Base-by-base conservation (phyloP, 2,329 filamentous ascomycete genomes). In the Dactylellina sp. region DNA sequence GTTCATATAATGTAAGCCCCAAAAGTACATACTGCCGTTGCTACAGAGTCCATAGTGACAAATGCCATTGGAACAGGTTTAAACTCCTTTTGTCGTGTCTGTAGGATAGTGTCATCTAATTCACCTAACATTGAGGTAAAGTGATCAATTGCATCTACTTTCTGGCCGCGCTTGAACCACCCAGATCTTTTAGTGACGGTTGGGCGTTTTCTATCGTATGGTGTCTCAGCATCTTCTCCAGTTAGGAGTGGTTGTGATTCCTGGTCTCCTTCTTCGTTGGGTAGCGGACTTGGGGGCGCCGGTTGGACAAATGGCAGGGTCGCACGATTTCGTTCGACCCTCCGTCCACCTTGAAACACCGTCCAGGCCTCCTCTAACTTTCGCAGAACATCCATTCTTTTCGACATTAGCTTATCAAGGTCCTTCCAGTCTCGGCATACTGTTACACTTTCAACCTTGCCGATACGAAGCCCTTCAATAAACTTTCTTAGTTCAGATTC, bases 11-110 rank as follows among this genome's bases (percentile, higher is more conserved):
- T n/a, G n/a, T n/a, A 49, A n/a, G 12, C 22, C 3, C 28, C 47
- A 7, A 60, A 37, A 14, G 22, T n/a, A 53, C 56, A 71, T 79
- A 80, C 79, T 76, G 87, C 88, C 18, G 93, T 90, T 12, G 93
- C 91, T 55, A 97, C 95, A 2, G 92, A 95, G 82, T 97, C 92
- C 92, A 99, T 96, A 0, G 95, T 98, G 40, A 99, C 91, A 81
- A 99, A 97, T 0, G 96, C 96, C 72, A 96, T 86, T 53, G 94
- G 90, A 0, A 89, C 93, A 0, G 95, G 85, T 4, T 86, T 83
- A 78, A 93, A 98, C 2, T 90, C 86, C 80, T 91, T 91, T 78
- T 88, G 87, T 25, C 95, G 88, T 9, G 92, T 87, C 6, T 82
- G 82, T 6, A 82, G 81, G 56, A 99, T 92, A 76, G 89, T 86